Evolutionary conservation across 495 filamentous ascomycete genomes (phyloP), one percentile per base, ranked within the genome.

Genomic region (Aspergillus leporis): DNA sequence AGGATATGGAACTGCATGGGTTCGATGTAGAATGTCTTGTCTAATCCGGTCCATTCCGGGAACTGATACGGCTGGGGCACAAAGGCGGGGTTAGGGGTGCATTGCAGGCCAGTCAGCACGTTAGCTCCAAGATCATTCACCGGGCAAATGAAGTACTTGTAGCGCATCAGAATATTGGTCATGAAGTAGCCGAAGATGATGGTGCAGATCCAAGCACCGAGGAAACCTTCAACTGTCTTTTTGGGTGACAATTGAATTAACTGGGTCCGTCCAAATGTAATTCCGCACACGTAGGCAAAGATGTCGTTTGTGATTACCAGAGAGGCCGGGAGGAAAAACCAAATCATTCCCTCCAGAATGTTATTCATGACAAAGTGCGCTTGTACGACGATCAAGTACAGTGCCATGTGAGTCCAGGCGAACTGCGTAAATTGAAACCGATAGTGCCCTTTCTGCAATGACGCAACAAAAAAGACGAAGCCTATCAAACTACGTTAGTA

Each of bases 311-410:
- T 96, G 67, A 98, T 97, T 65, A 99, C 95, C 55, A 99, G 82
- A 28, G 90, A 88, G 3, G 91, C 93, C 2, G 95, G 95, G 47
- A 99, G 80, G 83, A 99, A 97, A 82, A 99, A 98, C 95, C 95
- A 99, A 71, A 99, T 94, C 91, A 99, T 92, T 74, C 95, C 95
- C 77, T 99, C 95, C 72, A 99, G 93, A 59, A 98, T 88, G 75
- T 98, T 99, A 81, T 99, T 98, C 90, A 99, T 97, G 73, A 99
- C 91, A 69, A 99, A 99, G 74, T 99, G 95, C 22, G 95, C 92
- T 72, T 99, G 95, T 13, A 97, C 91, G 23, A 97, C 92, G 64
- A 99, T 97, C 66, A 99, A 77, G 79, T 96, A 97, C 31, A 99
- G 83, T 2, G 95, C 95, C 91, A 99, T 97, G 72, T 99, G 95